Conservation (phyloP, 1,284 basidiomycete species). For the Pseudozyma hubeiensis region DNA sequence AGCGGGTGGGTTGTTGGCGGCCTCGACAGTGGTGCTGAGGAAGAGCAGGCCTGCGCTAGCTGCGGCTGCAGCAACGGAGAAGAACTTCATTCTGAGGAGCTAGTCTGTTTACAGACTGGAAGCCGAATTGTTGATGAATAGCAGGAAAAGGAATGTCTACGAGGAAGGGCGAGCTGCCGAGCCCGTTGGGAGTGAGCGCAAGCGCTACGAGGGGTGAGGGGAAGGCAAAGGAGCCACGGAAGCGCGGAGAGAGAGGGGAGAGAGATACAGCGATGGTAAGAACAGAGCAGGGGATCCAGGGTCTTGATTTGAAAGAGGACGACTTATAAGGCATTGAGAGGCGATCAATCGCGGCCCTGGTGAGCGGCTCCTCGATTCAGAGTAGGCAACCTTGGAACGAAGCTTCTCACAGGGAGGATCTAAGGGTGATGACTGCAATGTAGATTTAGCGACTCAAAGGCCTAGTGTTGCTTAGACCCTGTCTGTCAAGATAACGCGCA, state of each 20-base stretch:
- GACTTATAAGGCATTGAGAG: too few species aligned
- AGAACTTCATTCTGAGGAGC: constrained; percentile 27
- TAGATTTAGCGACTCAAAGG: too few species aligned
- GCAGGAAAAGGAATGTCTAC: constrained; percentile 8
- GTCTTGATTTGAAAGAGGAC: too few species aligned
- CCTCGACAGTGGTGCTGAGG: constrained; percentile 21
- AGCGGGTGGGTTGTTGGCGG: constrained; percentile 21
- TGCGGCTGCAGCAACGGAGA: constrained; percentile 41
- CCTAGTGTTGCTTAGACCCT: neutral
- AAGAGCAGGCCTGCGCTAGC: constrained; percentile 38
- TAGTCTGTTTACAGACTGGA: too few species aligned
- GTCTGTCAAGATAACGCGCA: neutral
- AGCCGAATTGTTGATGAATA: too few species aligned
- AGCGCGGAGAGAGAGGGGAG: neutral
- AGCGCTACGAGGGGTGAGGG: neutral
- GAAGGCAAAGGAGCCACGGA: neutral
- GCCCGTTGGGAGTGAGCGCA: neutral
- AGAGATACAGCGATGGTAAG: neutral
- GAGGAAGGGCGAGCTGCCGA: neutral
- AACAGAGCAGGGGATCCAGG: too few species aligned
- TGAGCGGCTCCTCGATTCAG: too few species aligned
- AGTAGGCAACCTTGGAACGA: too few species aligned
- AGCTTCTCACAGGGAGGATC: too few species aligned
- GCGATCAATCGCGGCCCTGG: too few species aligned
- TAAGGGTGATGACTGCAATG: too few species aligned